These are phyloP conservation scores for Fusarium xyrophilum DNA, from an alignment of 2,329 filamentous ascomycete species.

Conservation along the genomic window DNA sequence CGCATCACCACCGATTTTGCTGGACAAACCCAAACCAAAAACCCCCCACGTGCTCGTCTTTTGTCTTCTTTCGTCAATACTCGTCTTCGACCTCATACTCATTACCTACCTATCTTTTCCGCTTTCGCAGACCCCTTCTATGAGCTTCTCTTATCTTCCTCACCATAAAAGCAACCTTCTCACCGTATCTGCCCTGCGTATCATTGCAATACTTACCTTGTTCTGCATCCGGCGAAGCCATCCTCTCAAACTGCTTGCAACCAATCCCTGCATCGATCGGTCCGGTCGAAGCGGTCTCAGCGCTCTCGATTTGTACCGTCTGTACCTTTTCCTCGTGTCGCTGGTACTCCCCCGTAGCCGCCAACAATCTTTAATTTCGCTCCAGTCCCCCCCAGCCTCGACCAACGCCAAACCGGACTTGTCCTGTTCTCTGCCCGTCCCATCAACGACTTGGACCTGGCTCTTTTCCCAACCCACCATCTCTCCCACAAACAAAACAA, in stretches of 20 bases:
- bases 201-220: conserved; percentile 20
- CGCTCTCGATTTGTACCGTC: conserved; percentile 26
- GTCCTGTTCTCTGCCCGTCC: conserved; percentile 32
- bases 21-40: conserved; percentile 24
- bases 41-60: conserved; percentile 24
- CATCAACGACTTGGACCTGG: conserved; percentile 23
- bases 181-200: conserved; percentile 26
- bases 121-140: conserved; percentile 25
- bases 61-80: conserved; percentile 15
- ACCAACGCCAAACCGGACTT: conserved; percentile 37
- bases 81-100: neutral
- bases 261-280: conserved; percentile 29
- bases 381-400: conserved; percentile 37
- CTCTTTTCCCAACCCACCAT: conserved; percentile 37
- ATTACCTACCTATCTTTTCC: conserved; percentile 6
- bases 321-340: conserved; percentile 28
- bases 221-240: conserved; percentile 31
- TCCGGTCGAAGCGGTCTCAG: conserved; percentile 26
- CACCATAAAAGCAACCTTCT: conserved; percentile 16
- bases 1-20: conserved; percentile 26
- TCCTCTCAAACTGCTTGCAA: conserved; percentile 30
- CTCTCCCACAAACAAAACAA: conserved; percentile 34
- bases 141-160: conserved; percentile 31
- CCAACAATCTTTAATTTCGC: conserved; percentile 42
- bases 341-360: conserved; percentile 27